Percentiles rank a stretch among this genome's conserved stretches.
phyloP scores from a whole-genome alignment of 23 red algal genomes.

The Gracilariopsis chorda region DNA sequence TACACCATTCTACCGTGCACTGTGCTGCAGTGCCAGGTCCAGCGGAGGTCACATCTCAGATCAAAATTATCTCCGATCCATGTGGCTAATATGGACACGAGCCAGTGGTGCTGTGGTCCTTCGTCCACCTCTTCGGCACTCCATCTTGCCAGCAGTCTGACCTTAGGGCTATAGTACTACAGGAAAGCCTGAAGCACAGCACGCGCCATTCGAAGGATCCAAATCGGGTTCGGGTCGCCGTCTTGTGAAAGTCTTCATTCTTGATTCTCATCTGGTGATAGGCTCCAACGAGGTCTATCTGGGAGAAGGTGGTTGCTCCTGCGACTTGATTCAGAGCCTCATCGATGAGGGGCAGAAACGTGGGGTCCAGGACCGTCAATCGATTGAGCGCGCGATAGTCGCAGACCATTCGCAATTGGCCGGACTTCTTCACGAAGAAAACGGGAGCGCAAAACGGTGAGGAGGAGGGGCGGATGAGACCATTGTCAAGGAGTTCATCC shows the following conservation, averaged over 20 bases:
- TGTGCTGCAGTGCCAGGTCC: too few relatives aligned
- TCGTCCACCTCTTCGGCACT: too few relatives aligned
- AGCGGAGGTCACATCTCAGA: too few relatives aligned
- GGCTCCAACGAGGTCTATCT: constrained; percentile 17
- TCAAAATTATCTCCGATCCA: too few relatives aligned
- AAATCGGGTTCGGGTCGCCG: not conserved
- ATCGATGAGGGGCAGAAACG: not conserved
- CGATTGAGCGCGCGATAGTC: constrained; percentile 5
- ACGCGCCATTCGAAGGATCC: constrained; percentile 24
- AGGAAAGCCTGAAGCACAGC: constrained; percentile 9
- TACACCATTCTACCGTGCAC: too few relatives aligned
- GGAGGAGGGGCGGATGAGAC: not conserved
- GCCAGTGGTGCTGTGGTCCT: too few relatives aligned
- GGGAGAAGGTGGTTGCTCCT: not conserved
- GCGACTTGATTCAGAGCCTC: constrained; percentile 19
- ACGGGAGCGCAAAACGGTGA: not conserved
- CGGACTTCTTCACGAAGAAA: not conserved
- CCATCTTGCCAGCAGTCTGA: too few relatives aligned
- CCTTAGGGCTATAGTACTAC: too few relatives aligned
- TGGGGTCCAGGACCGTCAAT: not conserved
- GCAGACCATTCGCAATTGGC: constrained; percentile 3
- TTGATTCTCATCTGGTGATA: constrained; percentile 11
- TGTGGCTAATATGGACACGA: too few relatives aligned
- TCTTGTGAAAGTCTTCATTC: not conserved
- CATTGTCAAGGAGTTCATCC: not conserved